A percentile compares a stretch with the other conserved stretches of the same genome.
phyloP scores from a whole-genome alignment of 805 yeast genomes.

The Saturnispora gosingensis region DNA sequence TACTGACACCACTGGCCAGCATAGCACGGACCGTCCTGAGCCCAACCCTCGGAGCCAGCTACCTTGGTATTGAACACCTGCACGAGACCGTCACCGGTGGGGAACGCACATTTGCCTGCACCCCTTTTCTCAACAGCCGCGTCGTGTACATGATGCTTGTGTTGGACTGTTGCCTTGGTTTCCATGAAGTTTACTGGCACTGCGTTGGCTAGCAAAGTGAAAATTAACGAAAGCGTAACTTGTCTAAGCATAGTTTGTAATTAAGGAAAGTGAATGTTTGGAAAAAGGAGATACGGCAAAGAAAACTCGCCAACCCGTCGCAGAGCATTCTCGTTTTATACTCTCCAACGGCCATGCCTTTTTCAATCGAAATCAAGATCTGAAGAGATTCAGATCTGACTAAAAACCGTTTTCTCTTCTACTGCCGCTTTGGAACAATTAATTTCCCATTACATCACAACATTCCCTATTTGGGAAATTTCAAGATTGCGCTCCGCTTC shows the following conservation, averaged over 20 bases:
- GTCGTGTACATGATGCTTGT: constrained; percentile 10
- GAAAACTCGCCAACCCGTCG: background rate
- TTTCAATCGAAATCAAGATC: background rate
- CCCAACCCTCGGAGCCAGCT: constrained; percentile 75
- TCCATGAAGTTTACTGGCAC: background rate
- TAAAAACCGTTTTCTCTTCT: background rate
- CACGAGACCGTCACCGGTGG: constrained; percentile 58
- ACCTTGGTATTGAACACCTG: constrained; percentile 41
- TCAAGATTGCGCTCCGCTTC: background rate
- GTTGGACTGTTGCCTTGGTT: constrained; percentile 1
- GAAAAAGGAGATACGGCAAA: background rate
- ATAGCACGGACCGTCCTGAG: constrained; percentile 64
- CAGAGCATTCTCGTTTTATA: background rate
- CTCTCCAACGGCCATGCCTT: background rate
- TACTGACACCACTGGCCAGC: constrained; percentile 83
- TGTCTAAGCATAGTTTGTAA: background rate
- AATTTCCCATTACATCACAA: background rate
- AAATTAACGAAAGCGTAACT: background rate
- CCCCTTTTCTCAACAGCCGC: constrained; percentile 6
- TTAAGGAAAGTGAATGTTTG: background rate
- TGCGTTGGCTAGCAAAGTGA: background rate
- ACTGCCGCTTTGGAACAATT: background rate
- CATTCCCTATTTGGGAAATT: background rate
- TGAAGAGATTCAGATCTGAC: background rate
- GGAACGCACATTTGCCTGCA: constrained; percentile 47